Conservation (phyloP, 129 eudicot genomes). For the Deinandra increscens region DNA sequence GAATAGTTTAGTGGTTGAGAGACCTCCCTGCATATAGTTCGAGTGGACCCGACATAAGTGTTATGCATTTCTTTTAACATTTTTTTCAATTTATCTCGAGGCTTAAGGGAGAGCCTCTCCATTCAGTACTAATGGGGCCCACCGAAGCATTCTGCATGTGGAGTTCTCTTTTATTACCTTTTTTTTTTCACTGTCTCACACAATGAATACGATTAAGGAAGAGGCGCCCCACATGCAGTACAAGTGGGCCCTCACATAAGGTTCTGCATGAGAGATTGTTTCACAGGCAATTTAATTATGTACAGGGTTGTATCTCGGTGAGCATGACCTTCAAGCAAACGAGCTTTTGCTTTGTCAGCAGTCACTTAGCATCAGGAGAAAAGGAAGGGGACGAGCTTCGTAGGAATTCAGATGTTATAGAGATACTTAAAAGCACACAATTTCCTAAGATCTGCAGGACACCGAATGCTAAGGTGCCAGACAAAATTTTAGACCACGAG, state of each 20-base stretch:
- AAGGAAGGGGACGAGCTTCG: slow-evolving; percentile 82
- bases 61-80: not conserved
- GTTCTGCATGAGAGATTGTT: not conserved
- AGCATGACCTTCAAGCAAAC: slow-evolving; percentile 69
- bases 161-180: not conserved
- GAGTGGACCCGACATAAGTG: not conserved
- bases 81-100: not conserved
- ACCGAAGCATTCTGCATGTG: not conserved
- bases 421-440: slow-evolving; percentile 62
- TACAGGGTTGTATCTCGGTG: slow-evolving; percentile 85
- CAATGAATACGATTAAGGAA: slow-evolving; percentile 1
- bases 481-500: slow-evolving; percentile 65
- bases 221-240: not conserved
- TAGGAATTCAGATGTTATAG: slow-evolving; percentile 69
- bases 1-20: not conserved
- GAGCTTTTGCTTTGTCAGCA: slow-evolving; percentile 69
- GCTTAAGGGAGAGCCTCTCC: not conserved
- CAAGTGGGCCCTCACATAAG: not conserved
- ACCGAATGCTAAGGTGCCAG: slow-evolving; percentile 41
- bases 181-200: not conserved
- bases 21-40: not conserved
- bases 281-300: slow-evolving; percentile 4
- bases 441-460: slow-evolving; percentile 49
- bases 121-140: slow-evolving; percentile 6
- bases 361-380: slow-evolving; percentile 80